Evolutionary conservation across 2,329 filamentous ascomycete species (phyloP).

Genomic region (Rhinocladiella similis): DNA sequence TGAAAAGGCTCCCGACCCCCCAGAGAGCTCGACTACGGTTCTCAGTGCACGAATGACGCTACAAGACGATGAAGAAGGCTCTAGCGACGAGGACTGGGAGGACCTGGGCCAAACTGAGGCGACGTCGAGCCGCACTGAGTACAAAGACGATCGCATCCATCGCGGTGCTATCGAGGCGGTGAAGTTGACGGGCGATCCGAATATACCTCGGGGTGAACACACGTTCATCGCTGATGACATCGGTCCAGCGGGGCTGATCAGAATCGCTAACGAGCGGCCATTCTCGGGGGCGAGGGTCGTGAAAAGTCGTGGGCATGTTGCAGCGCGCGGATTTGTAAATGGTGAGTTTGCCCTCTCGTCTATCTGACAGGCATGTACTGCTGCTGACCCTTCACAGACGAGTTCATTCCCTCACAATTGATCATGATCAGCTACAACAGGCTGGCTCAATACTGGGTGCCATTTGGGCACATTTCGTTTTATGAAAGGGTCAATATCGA

Average conservation of each 20-base stretch:
- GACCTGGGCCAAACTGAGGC: not conserved
- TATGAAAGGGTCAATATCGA: slow-evolving; percentile 46
- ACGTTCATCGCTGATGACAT: slow-evolving; percentile 81
- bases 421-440: slow-evolving; percentile 75
- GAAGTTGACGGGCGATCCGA: slow-evolving; percentile 88
- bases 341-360: slow-evolving; percentile 54
- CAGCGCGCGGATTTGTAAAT: slow-evolving; percentile 66
- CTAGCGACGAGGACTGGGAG: not conserved
- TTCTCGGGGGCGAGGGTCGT: slow-evolving; percentile 78
- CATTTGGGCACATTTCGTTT: slow-evolving; percentile 47
- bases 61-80: slow-evolving; percentile 1
- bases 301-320: slow-evolving; percentile 74
- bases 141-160: slow-evolving; percentile 16
- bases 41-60: too few relatives aligned
- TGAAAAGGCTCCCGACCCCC: slow-evolving; percentile 51
- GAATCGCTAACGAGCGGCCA: slow-evolving; percentile 62
- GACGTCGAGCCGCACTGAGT: not conserved
- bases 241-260: slow-evolving; percentile 63
- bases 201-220: slow-evolving; percentile 82
- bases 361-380: not conserved
- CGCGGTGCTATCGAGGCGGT: slow-evolving; percentile 74
- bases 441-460: slow-evolving; percentile 79
- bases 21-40: slow-evolving; percentile 35
- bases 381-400: slow-evolving; percentile 54
- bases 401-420: slow-evolving; percentile 72